Evolutionary conservation across 495 filamentous ascomycete species (phyloP).

Genomic region (Beverwykella pulmonaria): DNA sequence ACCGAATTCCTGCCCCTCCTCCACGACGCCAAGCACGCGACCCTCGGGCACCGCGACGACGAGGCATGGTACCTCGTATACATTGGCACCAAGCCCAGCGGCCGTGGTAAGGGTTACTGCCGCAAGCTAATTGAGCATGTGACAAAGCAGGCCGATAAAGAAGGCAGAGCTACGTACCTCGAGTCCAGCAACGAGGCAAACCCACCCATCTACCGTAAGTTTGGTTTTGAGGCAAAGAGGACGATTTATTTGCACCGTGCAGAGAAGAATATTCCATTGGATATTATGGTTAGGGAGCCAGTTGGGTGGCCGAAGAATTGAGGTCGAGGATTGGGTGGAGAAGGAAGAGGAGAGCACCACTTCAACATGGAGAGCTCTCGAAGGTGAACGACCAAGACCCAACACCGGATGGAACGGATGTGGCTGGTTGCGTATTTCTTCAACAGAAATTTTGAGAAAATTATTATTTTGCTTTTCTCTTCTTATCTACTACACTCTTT

Average conservation of each 20-base stretch:
- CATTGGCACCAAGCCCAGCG: slow-evolving; percentile 68
- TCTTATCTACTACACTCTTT: neutral
- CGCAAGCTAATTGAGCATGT: slow-evolving; percentile 68
- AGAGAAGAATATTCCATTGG: slow-evolving; percentile 63
- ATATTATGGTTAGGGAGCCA: slow-evolving; percentile 77
- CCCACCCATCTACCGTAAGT: slow-evolving; percentile 66
- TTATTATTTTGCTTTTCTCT: neutral
- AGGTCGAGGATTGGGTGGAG: neutral
- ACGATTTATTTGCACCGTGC: slow-evolving; percentile 63
- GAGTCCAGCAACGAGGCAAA: slow-evolving; percentile 72
- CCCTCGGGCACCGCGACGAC: slow-evolving; percentile 64
- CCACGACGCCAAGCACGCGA: slow-evolving; percentile 67
- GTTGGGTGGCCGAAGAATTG: neutral
- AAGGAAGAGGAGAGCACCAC: slow-evolving; percentile 14
- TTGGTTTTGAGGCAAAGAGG: slow-evolving; percentile 64
- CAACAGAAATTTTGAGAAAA: slow-evolving; percentile 26
- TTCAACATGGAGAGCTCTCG: slow-evolving; percentile 29
- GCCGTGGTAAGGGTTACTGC: slow-evolving; percentile 69
- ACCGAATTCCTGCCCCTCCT: slow-evolving; percentile 75
- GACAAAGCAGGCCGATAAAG: slow-evolving; percentile 64
- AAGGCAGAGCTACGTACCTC: slow-evolving; percentile 68
- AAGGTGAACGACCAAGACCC: neutral
- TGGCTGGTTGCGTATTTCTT: slow-evolving; percentile 12
- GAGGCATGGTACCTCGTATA: slow-evolving; percentile 76
- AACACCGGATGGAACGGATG: neutral